phyloP scores from a whole-genome alignment of 2,329 filamentous ascomycete genomes.

The Plectosphaerella sp. region DNA sequence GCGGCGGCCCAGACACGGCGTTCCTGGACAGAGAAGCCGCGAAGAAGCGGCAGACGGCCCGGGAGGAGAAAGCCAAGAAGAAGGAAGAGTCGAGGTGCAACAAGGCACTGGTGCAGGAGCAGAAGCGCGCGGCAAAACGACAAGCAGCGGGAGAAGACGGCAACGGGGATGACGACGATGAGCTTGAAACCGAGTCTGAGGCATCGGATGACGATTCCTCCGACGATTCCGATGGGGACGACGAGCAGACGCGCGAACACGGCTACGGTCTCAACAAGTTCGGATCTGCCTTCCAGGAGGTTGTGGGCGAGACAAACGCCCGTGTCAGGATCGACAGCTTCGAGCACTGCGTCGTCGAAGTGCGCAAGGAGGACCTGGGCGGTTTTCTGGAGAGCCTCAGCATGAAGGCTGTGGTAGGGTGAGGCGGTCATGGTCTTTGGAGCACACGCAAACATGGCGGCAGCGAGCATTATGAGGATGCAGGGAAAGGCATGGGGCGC shows the following conservation, averaged over 20 bases:
- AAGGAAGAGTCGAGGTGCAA: slow-evolving; percentile 54
- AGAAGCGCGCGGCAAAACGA: slow-evolving; percentile 49
- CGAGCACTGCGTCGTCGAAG: slow-evolving; percentile 94
- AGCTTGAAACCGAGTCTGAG: slow-evolving; percentile 37
- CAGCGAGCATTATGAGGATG: too few relatives aligned
- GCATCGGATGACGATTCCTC: slow-evolving; percentile 32
- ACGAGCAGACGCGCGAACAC: slow-evolving; percentile 48
- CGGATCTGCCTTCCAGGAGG: slow-evolving; percentile 92
- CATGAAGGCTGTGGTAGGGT: slow-evolving; percentile 79
- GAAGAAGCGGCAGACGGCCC: slow-evolving; percentile 59
- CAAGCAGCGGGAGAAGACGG: slow-evolving; percentile 33
- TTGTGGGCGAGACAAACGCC: slow-evolving; percentile 85
- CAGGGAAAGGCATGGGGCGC: too few relatives aligned
- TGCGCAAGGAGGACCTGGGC: slow-evolving; percentile 90
- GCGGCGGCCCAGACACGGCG: slow-evolving; percentile 69
- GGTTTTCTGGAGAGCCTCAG: slow-evolving; percentile 90
- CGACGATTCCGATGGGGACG: slow-evolving; percentile 51
- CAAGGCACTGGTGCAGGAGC: slow-evolving; percentile 55
- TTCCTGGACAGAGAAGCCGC: slow-evolving; percentile 64
- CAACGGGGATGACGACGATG: slow-evolving; percentile 43
- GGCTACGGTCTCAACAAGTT: slow-evolving; percentile 83
- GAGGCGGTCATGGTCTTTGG: slow-evolving; percentile 2
- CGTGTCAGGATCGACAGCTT: slow-evolving; percentile 92
- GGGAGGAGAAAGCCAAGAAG: slow-evolving; percentile 57
- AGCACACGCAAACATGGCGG: too few relatives aligned